These are phyloP conservation scores for Coriolopsis trogii DNA, from an alignment of 1,284 basidiomycete genomes.

Conservation along the genomic window DNA sequence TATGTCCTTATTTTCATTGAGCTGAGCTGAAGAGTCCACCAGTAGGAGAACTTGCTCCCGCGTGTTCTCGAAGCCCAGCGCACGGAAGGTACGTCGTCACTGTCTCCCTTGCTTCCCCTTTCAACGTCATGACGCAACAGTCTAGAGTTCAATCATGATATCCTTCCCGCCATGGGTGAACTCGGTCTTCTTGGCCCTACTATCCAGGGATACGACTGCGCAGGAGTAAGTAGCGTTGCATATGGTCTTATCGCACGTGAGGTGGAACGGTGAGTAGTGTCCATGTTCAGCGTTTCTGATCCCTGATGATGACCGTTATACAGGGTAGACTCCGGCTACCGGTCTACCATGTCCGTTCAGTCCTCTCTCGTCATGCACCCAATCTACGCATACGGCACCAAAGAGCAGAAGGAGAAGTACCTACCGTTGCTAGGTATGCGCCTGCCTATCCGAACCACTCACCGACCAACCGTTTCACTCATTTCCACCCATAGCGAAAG, in stretches of 20 bases:
- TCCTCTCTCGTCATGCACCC: constrained; percentile 98
- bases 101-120: neutral
- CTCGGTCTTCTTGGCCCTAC: constrained; percentile 91
- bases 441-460: too few relatives aligned
- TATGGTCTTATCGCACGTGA: constrained; percentile 95
- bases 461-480: too few relatives aligned
- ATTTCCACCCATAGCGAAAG: constrained; percentile 69
- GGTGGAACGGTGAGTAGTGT: constrained; percentile 93
- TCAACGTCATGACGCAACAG: neutral
- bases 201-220: constrained; percentile 93
- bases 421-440: constrained; percentile 77
- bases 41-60: constrained; percentile 79
- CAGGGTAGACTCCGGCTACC: constrained; percentile 94
- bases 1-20: neutral
- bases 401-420: constrained; percentile 91
- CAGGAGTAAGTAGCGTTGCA: constrained; percentile 89
- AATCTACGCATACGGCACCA: constrained; percentile 90
- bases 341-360: constrained; percentile 95
- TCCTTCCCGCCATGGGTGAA: constrained; percentile 91
- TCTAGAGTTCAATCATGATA: constrained; percentile 76
- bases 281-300: constrained; percentile 13
- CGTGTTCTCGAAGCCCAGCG: constrained; percentile 88
- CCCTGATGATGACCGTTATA: neutral
- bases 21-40: too few relatives aligned
- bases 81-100: constrained; percentile 69